Evolutionary conservation across 305 asterid species (phyloP).

Genomic region (Solanum chacoense): DNA sequence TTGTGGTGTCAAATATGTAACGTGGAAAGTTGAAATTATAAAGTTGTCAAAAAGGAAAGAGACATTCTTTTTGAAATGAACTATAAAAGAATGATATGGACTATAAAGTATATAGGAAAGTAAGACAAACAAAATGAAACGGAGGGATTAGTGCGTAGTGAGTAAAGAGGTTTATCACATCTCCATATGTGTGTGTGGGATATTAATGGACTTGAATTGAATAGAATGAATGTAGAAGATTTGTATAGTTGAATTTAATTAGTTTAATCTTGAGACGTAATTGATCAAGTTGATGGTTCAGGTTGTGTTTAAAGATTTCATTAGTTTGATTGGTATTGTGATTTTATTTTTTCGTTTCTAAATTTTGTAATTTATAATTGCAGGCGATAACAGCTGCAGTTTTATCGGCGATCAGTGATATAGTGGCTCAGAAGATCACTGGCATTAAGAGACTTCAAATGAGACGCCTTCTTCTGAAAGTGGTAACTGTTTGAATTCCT

Average conservation of each 20-base stretch:
- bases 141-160: neutral
- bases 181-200: neutral
- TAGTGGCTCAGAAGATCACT: conserved; percentile 40
- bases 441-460: conserved; percentile 38
- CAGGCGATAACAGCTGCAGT: conserved; percentile 36
- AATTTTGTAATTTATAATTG: neutral
- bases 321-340: neutral
- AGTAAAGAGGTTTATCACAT: neutral
- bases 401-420: conserved; percentile 33
- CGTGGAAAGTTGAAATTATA: too few relatives aligned
- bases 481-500: conserved; percentile 12
- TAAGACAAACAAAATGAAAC: too few relatives aligned
- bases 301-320: neutral
- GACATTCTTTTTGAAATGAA: too few relatives aligned
- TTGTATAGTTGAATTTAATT: neutral
- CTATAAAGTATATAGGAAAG: too few relatives aligned
- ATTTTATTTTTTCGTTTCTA: neutral
- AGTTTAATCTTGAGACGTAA: neutral
- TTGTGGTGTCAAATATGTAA: too few relatives aligned
- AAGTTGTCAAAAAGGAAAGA: neutral
- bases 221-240: neutral
- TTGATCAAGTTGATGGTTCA: neutral
- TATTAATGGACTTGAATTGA: neutral
- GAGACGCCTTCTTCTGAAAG: conserved; percentile 42
- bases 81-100: too few relatives aligned